phyloP scores from a whole-genome alignment of 768 basidiomycete species.

The Gymnopilus junonius region DNA sequence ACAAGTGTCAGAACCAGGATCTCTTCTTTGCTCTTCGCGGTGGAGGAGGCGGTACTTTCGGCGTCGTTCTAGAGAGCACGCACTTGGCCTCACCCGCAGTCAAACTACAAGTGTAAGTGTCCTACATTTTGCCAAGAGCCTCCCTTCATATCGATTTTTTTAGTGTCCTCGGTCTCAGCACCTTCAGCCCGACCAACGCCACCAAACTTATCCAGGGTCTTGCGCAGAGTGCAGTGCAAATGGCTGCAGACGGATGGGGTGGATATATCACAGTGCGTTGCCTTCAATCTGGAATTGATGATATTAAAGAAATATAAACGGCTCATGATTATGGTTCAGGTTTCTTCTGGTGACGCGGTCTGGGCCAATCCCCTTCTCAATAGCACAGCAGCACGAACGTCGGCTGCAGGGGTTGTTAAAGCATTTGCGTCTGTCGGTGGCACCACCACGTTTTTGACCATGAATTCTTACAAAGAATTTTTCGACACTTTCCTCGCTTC shows the following conservation, averaged over 20 bases:
- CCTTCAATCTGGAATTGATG: neutral
- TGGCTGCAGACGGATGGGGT: conserved; percentile 25
- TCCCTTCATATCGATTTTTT: neutral
- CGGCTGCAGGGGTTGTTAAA: conserved; percentile 12
- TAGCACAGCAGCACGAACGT: conserved; percentile 14
- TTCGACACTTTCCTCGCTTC: conserved; percentile 24
- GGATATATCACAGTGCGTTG: conserved; percentile 24
- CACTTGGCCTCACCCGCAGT: conserved; percentile 16
- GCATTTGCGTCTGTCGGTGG: conserved; percentile 23
- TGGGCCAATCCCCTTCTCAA: conserved; percentile 22
- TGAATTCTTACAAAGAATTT: conserved; percentile 19
- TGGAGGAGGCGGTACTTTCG: conserved; percentile 47
- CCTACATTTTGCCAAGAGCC: neutral
- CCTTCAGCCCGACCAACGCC: conserved; percentile 12
- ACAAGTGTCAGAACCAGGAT: conserved; percentile 45
- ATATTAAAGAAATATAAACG: too few relatives aligned
- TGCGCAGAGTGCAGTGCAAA: conserved; percentile 14
- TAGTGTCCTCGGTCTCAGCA: conserved; percentile 19
- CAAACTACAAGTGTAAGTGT: conserved; percentile 19
- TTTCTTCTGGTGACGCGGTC: conserved; percentile 13
- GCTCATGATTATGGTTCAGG: neutral
- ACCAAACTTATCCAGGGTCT: conserved; percentile 16
- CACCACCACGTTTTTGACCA: conserved; percentile 15
- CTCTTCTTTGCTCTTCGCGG: conserved; percentile 53
- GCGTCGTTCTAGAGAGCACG: conserved; percentile 34